Conservation (phyloP, 2,329 filamentous ascomycete genomes). For the Xylariaceae sp. region DNA sequence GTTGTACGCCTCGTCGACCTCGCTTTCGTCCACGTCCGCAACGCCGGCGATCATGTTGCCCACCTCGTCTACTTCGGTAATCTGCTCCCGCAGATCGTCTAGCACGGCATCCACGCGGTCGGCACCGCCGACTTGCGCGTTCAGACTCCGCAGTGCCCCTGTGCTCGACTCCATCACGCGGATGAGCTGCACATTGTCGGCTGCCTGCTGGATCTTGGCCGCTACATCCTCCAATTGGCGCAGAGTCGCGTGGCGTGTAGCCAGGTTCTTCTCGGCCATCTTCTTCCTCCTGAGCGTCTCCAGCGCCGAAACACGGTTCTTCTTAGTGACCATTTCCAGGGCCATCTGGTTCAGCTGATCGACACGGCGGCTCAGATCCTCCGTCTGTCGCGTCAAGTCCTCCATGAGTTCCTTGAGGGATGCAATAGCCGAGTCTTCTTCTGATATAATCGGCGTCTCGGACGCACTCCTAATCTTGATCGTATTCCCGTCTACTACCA, state of each 20-base stretch:
- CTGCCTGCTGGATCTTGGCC: conserved; percentile 77
- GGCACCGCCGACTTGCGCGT: conserved; percentile 71
- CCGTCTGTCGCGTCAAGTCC: conserved; percentile 69
- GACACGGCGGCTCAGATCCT: conserved; percentile 62
- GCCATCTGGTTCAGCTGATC: conserved; percentile 61
- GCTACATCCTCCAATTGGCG: conserved; percentile 80
- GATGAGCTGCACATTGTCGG: conserved; percentile 78
- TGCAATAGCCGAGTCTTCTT: conserved; percentile 77
- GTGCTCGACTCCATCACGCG: conserved; percentile 76
- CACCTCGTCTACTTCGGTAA: conserved; percentile 78
- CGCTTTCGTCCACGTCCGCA: conserved; percentile 65
- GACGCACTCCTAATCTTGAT: conserved; percentile 66
- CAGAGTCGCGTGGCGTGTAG: conserved; percentile 67
- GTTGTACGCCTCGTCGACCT: conserved; percentile 84
- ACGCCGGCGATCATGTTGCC: conserved; percentile 62
- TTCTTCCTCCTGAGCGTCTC: conserved; percentile 80
- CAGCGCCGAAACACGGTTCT: conserved; percentile 71
- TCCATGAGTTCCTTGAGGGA: conserved; percentile 75
- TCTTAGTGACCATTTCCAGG: conserved; percentile 64
- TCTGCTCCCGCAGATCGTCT: conserved; percentile 71
- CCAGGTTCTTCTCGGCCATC: conserved; percentile 68
- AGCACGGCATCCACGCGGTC: conserved; percentile 73
- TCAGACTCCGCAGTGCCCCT: conserved; percentile 66
- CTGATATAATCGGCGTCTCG: conserved; percentile 51
- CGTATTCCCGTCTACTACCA: conserved; percentile 60